phyloP scores from a whole-genome alignment of 805 yeast genomes.

The Kluyveromyces dobzhanskii region DNA sequence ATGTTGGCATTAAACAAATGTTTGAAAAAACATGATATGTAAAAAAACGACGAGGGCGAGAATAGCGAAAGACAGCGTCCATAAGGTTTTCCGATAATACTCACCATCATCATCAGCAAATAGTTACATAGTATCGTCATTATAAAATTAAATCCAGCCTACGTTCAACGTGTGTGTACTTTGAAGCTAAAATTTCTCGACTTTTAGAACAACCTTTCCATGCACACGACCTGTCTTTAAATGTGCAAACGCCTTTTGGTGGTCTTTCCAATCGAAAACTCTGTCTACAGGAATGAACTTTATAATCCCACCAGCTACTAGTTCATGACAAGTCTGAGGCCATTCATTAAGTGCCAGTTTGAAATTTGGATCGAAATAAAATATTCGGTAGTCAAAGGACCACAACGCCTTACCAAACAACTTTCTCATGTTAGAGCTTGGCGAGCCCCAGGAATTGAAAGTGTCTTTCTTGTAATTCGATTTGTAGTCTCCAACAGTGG shows the following conservation, averaged over 20 bases:
- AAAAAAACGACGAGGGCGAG: no score
- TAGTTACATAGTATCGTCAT: no score
- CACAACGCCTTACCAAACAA: constrained; percentile 29
- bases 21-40: no score
- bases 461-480: constrained; percentile 32
- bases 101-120: no score
- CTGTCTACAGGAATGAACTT: constrained; percentile 44
- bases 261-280: constrained; percentile 47
- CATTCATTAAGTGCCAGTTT: constrained; percentile 29
- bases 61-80: no score
- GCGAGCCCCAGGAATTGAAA: constrained; percentile 30
- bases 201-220: constrained; percentile 59
- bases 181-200: constrained; percentile 31
- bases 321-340: constrained; percentile 35
- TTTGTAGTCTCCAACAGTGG: constrained; percentile 56
- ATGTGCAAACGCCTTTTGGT: constrained; percentile 44
- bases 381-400: constrained; percentile 32
- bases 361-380: constrained; percentile 28
- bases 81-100: no score
- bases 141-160: no score
- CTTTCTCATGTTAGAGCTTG: constrained; percentile 30
- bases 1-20: no score
- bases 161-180: no score
- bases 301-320: constrained; percentile 40
- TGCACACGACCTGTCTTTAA: constrained; percentile 44